Evolutionary conservation across 1,284 basidiomycete species (phyloP).

Genomic region (Trametes versicolor): DNA sequence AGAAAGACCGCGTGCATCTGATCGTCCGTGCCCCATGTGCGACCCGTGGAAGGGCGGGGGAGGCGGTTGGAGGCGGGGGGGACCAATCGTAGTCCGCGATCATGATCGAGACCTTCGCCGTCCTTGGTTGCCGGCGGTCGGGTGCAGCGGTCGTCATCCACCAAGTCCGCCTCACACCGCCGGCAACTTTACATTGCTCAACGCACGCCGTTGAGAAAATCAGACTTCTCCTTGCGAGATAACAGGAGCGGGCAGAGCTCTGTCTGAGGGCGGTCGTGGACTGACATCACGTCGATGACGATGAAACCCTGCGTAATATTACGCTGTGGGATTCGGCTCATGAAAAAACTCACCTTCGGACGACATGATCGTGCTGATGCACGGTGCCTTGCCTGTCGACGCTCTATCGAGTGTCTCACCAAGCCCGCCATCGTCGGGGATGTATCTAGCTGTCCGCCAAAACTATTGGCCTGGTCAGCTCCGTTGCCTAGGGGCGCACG

Average conservation of each 20-base stretch:
- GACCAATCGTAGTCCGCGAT: neutral
- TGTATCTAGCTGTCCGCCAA: neutral
- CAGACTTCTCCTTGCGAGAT: neutral
- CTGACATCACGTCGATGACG: too few relatives aligned
- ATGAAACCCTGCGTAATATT: too few relatives aligned
- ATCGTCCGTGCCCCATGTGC: neutral
- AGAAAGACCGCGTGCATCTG: neutral
- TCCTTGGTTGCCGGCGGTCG: constrained; percentile 4
- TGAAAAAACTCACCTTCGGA: neutral
- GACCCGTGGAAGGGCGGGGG: constrained; percentile 1
- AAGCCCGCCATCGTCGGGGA: neutral
- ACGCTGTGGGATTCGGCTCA: too few relatives aligned
- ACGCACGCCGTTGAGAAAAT: too few relatives aligned
- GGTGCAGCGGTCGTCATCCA: neutral
- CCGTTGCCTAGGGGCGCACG: too few relatives aligned
- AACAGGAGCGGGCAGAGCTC: neutral
- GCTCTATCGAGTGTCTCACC: neutral
- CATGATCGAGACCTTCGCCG: constrained; percentile 1
- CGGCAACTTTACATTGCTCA: neutral
- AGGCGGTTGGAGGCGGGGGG: neutral
- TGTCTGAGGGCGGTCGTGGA: too few relatives aligned
- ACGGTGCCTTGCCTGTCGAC: neutral
- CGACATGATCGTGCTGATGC: constrained; percentile 6
- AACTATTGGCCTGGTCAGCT: too few relatives aligned
- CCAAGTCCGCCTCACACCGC: neutral